phyloP scores from a whole-genome alignment of 306 rosid species.

The Quercus ilex region DNA sequence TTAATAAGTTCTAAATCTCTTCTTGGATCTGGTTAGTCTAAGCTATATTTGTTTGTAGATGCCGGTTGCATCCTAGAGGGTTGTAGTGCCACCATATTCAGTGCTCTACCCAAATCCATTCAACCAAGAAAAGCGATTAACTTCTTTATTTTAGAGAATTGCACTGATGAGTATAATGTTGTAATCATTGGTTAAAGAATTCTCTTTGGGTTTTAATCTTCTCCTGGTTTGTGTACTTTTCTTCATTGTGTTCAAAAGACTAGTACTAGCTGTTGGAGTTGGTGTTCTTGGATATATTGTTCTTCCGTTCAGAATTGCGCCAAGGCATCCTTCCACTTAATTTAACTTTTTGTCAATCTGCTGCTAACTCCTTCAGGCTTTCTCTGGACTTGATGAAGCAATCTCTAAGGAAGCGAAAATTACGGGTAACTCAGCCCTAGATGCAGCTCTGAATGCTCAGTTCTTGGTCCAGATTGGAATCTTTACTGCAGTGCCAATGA shows the following conservation, averaged over 20 bases:
- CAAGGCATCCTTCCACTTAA: slow-evolving; percentile 10
- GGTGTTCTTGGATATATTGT: neutral
- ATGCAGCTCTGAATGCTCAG: slow-evolving; percentile 92
- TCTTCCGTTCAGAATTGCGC: neutral
- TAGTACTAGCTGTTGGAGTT: neutral
- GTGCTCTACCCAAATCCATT: neutral
- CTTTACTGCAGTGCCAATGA: slow-evolving; percentile 93
- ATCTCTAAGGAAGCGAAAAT: slow-evolving; percentile 49
- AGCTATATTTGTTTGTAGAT: neutral
- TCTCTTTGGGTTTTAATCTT: neutral
- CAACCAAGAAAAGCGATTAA: neutral
- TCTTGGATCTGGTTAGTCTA: neutral
- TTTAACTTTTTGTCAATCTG: neutral
- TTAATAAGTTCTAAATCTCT: neutral
- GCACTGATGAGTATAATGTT: neutral
- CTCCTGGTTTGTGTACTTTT: neutral
- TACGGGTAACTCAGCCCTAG: slow-evolving; percentile 74
- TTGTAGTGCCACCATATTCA: neutral
- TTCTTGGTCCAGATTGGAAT: slow-evolving; percentile 96
- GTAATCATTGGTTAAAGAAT: neutral
- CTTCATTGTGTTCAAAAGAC: neutral
- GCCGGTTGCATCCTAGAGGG: neutral
- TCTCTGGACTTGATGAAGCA: slow-evolving; percentile 77
- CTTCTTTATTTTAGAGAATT: neutral
- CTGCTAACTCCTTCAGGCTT: slow-evolving; percentile 59